Evolutionary conservation across 2,329 filamentous ascomycete species (phyloP), one percentile per base, ranked within the genome.

Genomic region (Ophiostoma pallidulum): DNA sequence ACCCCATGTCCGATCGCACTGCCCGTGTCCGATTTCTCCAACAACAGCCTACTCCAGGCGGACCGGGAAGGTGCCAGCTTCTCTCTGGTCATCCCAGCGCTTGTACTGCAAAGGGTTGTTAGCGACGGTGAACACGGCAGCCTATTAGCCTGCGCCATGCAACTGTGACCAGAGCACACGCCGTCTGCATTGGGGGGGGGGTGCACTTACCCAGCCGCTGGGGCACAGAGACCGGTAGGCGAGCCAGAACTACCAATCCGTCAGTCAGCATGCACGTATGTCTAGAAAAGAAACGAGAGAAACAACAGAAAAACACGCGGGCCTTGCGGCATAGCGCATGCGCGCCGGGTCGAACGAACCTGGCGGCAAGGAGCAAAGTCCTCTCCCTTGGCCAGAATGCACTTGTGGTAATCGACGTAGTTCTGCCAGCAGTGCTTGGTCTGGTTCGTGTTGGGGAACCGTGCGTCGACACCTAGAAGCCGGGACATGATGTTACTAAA

Each of bases 371-470:
- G 91, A 61, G 86, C 84, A 70, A 97, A 97, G 66, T 96, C 90
- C 77, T 97, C 91, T 71, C 91, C 91, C 81, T 97, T 97, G 73
- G 90, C 91, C 66, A 84, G 76, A 71, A 96, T 89, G 78, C 92
- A 98, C 81, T 98, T 98, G 83, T 98, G 87, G 80, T 98, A 97
- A 73, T 98, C 92, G 75, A 98, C 92, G 74, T 98, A 98, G 81
- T 98, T 98, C 72, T 98, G 94, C 92, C 92, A 98, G 87, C 92
- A 98, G 82, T 98, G 90, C 85, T 96, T 96, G 73, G 90, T 85
- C 76, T 92, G 87, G 77, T 98, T 98, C 77, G 82, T 75, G 78
- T 98, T 95, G 65, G 92, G 92, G 77, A 97, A 98, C 70, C 92
- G 91, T 71, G 92, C 92, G 69, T 98, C 92, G 76, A 94, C 94